Base-by-base conservation (phyloP, 2,329 filamentous ascomycete species). In the Fusarium sp. region DNA sequence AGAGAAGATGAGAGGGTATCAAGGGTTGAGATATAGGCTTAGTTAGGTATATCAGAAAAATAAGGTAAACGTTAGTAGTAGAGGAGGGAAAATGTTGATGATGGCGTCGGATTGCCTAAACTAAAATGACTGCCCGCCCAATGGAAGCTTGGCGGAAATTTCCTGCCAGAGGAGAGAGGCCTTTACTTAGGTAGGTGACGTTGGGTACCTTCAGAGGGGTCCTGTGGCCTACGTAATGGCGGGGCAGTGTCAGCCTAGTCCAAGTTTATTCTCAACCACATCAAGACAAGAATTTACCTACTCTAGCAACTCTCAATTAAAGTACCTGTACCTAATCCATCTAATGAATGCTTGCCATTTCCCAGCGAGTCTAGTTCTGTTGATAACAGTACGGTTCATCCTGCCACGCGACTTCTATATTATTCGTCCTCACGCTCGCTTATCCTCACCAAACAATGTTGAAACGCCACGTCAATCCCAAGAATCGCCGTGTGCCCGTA, bases 401-500 rank as follows among this genome's bases (percentile, higher is more conserved):
- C 28, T 9, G 28, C 11, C 28, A 8, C 28, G 3, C 28, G 8
- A 10, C 28, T 29, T 29, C 28, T 29, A 8, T 29, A 9, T 29
- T 19, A 19, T 19, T 19, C 19, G 3, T 19, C 19, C 19, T 3
- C 9, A 7, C 28, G 28, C 5, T 29, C 28, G 6, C 28, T 25
- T 12, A 9, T 48, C 2, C 19, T 24, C 45, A 11, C 34, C 26
- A 50, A 50, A 22, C 29, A 50, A 12, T 28, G 12, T 25, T 38
- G 77, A 73, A 89, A 89, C 15, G 86, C 86, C 66, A 83, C 81
- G 69, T 88, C 84, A 49, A 89, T 78, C 77, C 88, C 85, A 22
- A 85, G 84, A 31, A 89, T 7, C 28, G 8, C 78, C 64, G 81
- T 78, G 68, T 82, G 84, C 19, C 77, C 77, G 71, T 87, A 89